phyloP scores from a whole-genome alignment of 768 basidiomycete species.

The Sarcodon sp. region DNA sequence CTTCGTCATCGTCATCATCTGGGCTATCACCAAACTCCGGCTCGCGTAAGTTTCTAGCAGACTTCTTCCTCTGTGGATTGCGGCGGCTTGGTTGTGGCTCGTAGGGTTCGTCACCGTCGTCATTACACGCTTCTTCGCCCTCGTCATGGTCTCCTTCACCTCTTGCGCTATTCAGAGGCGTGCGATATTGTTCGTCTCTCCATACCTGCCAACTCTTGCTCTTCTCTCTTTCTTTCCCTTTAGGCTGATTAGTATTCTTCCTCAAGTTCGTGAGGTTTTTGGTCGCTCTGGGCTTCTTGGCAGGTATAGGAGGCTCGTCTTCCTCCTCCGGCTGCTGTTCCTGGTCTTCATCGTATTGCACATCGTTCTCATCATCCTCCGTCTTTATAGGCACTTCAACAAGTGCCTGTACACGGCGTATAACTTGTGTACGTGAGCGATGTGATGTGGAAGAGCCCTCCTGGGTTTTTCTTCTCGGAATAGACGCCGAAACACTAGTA shows the following conservation, averaged over 20 bases:
- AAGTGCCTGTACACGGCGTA: slow-evolving; percentile 53
- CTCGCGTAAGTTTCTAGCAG: background rate
- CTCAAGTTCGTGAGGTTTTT: background rate
- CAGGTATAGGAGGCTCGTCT: background rate
- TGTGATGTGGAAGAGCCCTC: background rate
- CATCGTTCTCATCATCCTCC: slow-evolving; percentile 37
- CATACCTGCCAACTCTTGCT: background rate
- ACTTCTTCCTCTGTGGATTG: background rate
- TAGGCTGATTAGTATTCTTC: background rate
- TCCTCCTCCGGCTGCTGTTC: background rate
- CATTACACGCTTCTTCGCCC: background rate
- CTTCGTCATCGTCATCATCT: background rate
- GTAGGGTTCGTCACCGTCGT: background rate
- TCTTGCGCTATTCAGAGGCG: background rate
- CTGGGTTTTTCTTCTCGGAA: background rate
- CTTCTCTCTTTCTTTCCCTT: background rate
- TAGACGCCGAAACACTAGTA: too few relatives aligned
- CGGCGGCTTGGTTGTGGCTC: background rate
- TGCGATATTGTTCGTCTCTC: background rate
- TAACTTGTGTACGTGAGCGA: slow-evolving; percentile 22
- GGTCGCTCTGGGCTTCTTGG: background rate
- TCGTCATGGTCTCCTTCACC: background rate
- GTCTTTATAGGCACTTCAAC: slow-evolving; percentile 50
- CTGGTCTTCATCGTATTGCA: background rate
- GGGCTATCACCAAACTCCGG: background rate